Conservation (phyloP, 176 grass and related monocot genomes). For the Hordeum marinum region DNA sequence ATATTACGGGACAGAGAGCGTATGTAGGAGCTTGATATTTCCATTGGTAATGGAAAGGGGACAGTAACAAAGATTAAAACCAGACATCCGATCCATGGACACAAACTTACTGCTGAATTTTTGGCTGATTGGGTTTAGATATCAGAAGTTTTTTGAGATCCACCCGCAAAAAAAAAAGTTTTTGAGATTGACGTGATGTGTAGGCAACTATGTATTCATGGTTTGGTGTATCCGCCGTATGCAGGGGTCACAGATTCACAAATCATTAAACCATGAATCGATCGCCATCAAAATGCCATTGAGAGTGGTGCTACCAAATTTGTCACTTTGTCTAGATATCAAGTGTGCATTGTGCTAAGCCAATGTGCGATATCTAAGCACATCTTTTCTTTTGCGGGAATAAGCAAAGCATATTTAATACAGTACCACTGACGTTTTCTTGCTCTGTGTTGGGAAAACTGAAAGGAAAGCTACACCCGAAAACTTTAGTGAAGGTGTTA, state of each 20-base stretch:
- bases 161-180: too few species aligned
- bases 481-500: neutral
- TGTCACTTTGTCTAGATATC: conserved; percentile 44
- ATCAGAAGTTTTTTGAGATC: neutral
- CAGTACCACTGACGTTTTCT: neutral
- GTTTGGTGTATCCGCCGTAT: neutral
- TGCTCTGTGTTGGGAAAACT: neutral
- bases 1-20: too few species aligned
- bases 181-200: neutral
- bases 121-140: neutral
- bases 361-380: conserved; percentile 13
- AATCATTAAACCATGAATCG: neutral
- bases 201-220: neutral
- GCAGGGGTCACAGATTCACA: neutral
- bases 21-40: too few species aligned
- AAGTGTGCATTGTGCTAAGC: conserved; percentile 13
- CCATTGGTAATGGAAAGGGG: too few species aligned
- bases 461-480: neutral
- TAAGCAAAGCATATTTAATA: too few species aligned
- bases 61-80: too few species aligned
- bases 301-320: conserved; percentile 18
- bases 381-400: neutral
- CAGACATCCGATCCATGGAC: neutral
- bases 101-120: neutral
- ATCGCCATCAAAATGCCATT: neutral